Base-by-base conservation (phyloP, 75 land plant genomes). In the Picea glauca region DNA sequence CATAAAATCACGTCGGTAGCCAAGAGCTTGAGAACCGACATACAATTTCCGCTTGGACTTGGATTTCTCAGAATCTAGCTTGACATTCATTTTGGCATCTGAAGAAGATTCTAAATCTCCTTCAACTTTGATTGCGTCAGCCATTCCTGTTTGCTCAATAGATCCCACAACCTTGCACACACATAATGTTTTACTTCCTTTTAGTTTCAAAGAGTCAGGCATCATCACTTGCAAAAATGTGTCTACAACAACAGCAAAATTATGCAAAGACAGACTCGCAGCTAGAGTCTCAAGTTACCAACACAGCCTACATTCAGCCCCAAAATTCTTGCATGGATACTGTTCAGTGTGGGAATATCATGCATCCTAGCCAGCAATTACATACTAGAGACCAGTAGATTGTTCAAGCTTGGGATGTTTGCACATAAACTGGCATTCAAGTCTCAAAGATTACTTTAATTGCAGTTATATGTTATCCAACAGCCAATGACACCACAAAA, bases 1-100 rank as follows among this genome's bases (percentile, higher is more conserved):
- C 98, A 95, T 95, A 81, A 90, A 68, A 78, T 95, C 98, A 3
- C 98, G 81, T 5, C 98, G 85, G 76, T 78, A 93, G 17, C 91
- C 94, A 76, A 95, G 56, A 54, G 93, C 88, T 84, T 93, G 96
- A 56, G 90, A 70, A 35, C 99, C 96, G 7, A 92, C 93, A 90
- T 90, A 96, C 3, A 96, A 75, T 74, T 88, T 93, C 15, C 93
- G 83, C 65, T 88, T 90, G 67, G 86, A 78, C 80, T 94, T 94
- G 15, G 77, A 58, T 78, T 91, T 91, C 12, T 89, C 88, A 6
- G 87, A 60, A 30, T 92, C 92, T 72, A 78, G 65, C 33, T 74
- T 79, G 13, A 17, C 75, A 61, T 3, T 65, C 75, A 31, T 78
- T 68, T 92, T 95, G 58, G 86, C 74, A 78, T 91, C 96, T 17